A percentile compares a stretch with the other conserved stretches of the same genome.
phyloP scores from a whole-genome alignment of 176 grass and related monocot species.

The sorghum (Sorghum bicolor) region DNA sequence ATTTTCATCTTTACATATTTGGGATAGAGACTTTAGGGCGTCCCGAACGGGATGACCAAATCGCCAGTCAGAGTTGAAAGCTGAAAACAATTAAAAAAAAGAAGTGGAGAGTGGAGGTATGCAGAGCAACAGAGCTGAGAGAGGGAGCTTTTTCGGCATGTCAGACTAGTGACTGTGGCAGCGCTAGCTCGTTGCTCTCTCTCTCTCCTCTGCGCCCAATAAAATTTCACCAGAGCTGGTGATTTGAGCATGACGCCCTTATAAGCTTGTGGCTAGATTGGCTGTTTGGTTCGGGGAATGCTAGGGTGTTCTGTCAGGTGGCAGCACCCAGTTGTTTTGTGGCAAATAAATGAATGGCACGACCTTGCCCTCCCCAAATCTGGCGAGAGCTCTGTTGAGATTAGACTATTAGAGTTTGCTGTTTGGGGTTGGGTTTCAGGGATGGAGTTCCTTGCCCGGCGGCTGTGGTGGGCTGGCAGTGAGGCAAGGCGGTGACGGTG shows the following conservation, averaged over 20 bases:
- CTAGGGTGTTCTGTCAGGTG: not conserved
- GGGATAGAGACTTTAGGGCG: not conserved
- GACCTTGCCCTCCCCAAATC: not conserved
- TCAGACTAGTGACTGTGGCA: not conserved
- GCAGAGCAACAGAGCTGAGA: not conserved
- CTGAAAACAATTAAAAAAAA: not conserved
- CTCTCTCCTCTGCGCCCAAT: not conserved
- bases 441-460: not conserved
- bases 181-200: not conserved
- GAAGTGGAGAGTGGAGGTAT: not conserved
- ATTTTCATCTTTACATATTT: not conserved
- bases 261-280: not conserved
- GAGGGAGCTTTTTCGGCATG: not conserved
- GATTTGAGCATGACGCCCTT: not conserved
- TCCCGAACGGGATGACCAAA: not conserved
- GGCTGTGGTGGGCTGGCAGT: not conserved
- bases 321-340: not conserved
- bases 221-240: not conserved
- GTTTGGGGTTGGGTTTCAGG: not conserved
- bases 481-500: not conserved
- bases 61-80: not conserved
- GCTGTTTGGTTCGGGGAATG: not conserved
- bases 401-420: not conserved
- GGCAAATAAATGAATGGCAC: not conserved
- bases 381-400: not conserved